These are phyloP conservation scores for Endoconidiophora polonica DNA, from an alignment of 2,329 filamentous ascomycete genomes.

Conservation along the genomic window DNA sequence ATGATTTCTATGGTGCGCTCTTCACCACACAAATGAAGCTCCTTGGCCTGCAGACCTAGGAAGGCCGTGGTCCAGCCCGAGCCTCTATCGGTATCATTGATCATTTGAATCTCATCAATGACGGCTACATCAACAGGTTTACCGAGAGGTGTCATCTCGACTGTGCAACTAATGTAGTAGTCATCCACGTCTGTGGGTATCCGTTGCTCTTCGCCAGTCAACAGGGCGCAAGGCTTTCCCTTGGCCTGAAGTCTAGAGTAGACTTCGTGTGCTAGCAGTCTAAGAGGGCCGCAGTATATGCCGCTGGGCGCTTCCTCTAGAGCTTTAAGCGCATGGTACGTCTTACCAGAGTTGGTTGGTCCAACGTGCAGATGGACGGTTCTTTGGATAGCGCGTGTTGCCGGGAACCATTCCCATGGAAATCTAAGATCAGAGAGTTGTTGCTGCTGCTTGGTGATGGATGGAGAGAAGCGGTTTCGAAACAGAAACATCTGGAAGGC, in stretches of 20 bases:
- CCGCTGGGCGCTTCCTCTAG: conserved; percentile 61
- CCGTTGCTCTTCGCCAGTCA: conserved; percentile 83
- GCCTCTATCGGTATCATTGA: conserved; percentile 60
- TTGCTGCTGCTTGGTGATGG: conserved; percentile 40
- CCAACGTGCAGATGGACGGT: conserved; percentile 87
- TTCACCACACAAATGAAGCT: conserved; percentile 89
- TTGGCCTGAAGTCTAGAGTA: conserved; percentile 71
- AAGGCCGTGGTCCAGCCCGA: conserved; percentile 92
- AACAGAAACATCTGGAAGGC: conserved; percentile 51
- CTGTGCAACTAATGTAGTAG: conserved; percentile 69
- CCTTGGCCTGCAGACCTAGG: conserved; percentile 69
- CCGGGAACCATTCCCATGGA: conserved; percentile 84
- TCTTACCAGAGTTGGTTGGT: conserved; percentile 96
- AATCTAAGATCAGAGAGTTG: conserved; percentile 68
- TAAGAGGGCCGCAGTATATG: conserved; percentile 78
- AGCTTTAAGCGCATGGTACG: conserved; percentile 77
- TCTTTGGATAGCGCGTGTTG: conserved; percentile 61
- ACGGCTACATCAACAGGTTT: conserved; percentile 66
- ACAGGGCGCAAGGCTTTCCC: conserved; percentile 57
- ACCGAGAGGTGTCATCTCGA: conserved; percentile 62
- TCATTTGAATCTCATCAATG: conserved; percentile 98
- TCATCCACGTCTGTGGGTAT: conserved; percentile 41
- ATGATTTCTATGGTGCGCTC: conserved; percentile 66
- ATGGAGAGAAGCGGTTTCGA: conserved; percentile 37
- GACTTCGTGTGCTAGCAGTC: conserved; percentile 86